Evolutionary conservation across 345 rosid genomes (phyloP).

Genomic region (Lepidium aucheri): DNA sequence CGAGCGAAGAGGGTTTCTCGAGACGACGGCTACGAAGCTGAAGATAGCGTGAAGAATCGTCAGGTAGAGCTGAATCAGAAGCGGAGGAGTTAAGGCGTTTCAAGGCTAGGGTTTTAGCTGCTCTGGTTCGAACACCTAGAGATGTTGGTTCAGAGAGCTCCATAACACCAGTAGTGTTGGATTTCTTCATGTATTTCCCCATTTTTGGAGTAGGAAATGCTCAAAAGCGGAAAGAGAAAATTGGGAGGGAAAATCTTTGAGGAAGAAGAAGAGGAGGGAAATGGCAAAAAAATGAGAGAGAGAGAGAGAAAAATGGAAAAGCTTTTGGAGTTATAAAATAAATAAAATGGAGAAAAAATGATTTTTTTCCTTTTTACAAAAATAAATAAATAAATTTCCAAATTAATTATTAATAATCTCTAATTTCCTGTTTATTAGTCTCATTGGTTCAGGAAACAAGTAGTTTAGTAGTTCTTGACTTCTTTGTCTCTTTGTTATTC

Average conservation of each 20-base stretch:
- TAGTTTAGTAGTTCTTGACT: no score
- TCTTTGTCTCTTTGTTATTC: no score
- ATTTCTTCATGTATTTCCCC: constrained; percentile 35
- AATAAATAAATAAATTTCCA: no score
- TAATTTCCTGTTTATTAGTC: neutral
- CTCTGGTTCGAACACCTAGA: constrained; percentile 30
- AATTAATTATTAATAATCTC: neutral
- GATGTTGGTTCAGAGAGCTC: constrained; percentile 19
- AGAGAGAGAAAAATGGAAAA: neutral
- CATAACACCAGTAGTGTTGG: constrained; percentile 21
- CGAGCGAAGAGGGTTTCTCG: constrained; percentile 30
- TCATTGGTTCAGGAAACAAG: neutral
- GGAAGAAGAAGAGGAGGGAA: constrained; percentile 15
- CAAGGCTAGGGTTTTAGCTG: constrained; percentile 38
- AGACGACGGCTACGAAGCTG: constrained; percentile 69
- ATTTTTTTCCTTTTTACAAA: neutral
- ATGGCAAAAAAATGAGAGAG: neutral
- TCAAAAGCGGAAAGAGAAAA: constrained; percentile 18
- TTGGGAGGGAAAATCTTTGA: constrained; percentile 23
- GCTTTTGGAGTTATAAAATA: neutral
- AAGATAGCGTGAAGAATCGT: constrained; percentile 41
- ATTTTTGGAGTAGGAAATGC: neutral
- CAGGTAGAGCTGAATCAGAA: neutral
- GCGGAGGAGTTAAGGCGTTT: constrained; percentile 27
- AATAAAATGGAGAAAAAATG: neutral